These are phyloP conservation scores for Bruguiera hainesii DNA, from an alignment of 441 rosid genomes.

Conservation along the genomic window DNA sequence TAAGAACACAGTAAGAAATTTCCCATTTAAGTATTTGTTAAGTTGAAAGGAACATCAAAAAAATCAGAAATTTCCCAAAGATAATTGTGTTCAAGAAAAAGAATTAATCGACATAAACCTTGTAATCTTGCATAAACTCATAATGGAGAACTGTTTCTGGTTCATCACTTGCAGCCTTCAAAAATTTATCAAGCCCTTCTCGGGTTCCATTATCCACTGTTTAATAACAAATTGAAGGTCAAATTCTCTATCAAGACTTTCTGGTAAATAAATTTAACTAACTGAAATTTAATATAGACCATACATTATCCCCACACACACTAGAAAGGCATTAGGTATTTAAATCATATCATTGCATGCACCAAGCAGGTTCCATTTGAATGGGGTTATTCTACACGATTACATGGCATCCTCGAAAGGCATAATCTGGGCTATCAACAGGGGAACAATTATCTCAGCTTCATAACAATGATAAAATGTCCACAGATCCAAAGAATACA, in stretches of 20 bases:
- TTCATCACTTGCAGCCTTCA: conserved; percentile 83
- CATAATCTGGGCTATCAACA: background rate
- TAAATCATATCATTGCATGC: background rate
- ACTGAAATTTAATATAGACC: background rate
- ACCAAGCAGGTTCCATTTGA: background rate
- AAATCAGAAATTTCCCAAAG: background rate
- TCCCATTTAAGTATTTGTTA: background rate
- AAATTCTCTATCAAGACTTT: conserved; percentile 10
- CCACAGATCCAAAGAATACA: background rate
- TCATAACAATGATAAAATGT: background rate
- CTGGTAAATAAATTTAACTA: background rate
- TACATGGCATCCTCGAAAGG: background rate
- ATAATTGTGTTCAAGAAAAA: conserved; percentile 10
- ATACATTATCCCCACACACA: background rate
- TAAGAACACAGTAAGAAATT: background rate
- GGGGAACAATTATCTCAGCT: conserved; percentile 2
- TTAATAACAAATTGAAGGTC: conserved; percentile 19
- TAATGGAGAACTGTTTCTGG: conserved; percentile 94
- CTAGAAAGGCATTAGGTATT: conserved; percentile 2
- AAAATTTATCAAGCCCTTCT: conserved; percentile 90
- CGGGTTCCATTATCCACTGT: conserved; percentile 97
- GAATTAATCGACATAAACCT: conserved; percentile 44
- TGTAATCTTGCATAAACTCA: conserved; percentile 99
- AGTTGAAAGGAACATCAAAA: background rate
- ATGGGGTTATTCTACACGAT: background rate